phyloP scores from a whole-genome alignment of 352 stramenopile species.

The Phytophthora pistaciae region DNA sequence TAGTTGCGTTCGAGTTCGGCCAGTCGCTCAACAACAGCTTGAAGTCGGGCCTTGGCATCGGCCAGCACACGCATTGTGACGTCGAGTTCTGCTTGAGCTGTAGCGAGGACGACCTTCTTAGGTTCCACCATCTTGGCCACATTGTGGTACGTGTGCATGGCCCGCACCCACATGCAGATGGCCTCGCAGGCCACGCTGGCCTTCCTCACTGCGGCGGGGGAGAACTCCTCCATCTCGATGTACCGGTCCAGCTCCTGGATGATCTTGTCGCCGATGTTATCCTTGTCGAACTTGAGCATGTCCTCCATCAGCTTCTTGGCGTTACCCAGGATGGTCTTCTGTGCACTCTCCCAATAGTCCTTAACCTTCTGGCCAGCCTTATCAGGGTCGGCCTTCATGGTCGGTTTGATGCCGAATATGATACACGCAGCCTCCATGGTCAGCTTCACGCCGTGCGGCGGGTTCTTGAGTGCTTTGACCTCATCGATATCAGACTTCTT shows the following conservation, averaged over 20 bases:
- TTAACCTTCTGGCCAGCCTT: constrained; percentile 93
- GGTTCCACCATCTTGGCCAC: constrained; percentile 94
- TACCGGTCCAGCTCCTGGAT: constrained; percentile 91
- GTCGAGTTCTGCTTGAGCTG: constrained; percentile 87
- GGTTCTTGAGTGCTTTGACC: constrained; percentile 91
- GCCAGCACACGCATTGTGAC: constrained; percentile 89
- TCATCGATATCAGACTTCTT: constrained; percentile 97
- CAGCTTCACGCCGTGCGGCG: constrained; percentile 83
- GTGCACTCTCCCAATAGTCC: constrained; percentile 91
- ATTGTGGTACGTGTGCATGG: constrained; percentile 95
- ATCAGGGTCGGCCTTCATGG: constrained; percentile 89
- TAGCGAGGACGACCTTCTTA: constrained; percentile 89
- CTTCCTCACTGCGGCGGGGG: constrained; percentile 89
- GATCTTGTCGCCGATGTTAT: constrained; percentile 90
- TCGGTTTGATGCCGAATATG: constrained; percentile 95
- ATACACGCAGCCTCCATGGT: constrained; percentile 95
- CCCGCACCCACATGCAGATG: constrained; percentile 95
- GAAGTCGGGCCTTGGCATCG: constrained; percentile 84
- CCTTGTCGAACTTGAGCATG: constrained; percentile 92
- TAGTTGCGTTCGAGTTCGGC: constrained; percentile 92
- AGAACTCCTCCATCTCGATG: constrained; percentile 93
- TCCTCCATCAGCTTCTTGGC: constrained; percentile 92
- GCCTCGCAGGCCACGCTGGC: constrained; percentile 92
- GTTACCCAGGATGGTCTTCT: constrained; percentile 89
- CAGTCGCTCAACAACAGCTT: constrained; percentile 89